Evolutionary conservation across 257 asterid genomes (phyloP).

Genomic region (Capsicum chinense): DNA sequence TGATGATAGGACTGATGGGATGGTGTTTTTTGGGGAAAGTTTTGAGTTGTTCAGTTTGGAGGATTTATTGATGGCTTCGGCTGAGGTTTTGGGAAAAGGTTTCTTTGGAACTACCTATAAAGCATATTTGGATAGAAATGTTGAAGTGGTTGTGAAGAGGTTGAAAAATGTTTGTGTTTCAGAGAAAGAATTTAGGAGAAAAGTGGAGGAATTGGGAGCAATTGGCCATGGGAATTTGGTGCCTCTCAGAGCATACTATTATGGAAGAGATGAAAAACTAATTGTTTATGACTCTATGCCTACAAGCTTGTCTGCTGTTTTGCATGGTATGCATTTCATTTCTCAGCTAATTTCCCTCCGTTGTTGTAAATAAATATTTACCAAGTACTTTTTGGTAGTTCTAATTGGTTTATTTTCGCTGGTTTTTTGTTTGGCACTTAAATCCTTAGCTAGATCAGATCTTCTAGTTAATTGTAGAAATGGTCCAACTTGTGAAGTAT

Average conservation of each 20-base stretch:
- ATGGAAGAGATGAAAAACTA: slow-evolving; percentile 66
- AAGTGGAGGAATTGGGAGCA: slow-evolving; percentile 51
- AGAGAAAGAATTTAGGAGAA: slow-evolving; percentile 47
- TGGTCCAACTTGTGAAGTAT: neutral
- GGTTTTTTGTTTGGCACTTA: neutral
- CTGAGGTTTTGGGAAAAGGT: slow-evolving; percentile 67
- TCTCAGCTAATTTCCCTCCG: neutral
- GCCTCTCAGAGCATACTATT: slow-evolving; percentile 59
- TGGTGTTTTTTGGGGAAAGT: slow-evolving; percentile 51
- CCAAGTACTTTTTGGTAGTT: neutral
- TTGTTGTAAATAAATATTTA: neutral
- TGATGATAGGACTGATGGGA: slow-evolving; percentile 38
- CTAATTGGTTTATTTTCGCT: neutral
- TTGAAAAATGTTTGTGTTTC: slow-evolving; percentile 51
- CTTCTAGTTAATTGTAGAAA: neutral
- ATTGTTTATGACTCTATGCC: slow-evolving; percentile 55
- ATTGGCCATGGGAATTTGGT: slow-evolving; percentile 58
- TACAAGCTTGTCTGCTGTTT: slow-evolving; percentile 47
- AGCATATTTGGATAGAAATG: slow-evolving; percentile 58
- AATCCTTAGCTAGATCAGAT: neutral
- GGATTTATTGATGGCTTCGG: slow-evolving; percentile 57
- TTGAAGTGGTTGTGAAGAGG: slow-evolving; percentile 66
- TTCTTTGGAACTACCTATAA: slow-evolving; percentile 61
- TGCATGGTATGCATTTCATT: slow-evolving; percentile 50
- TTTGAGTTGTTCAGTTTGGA: slow-evolving; percentile 42